Evolutionary conservation across 768 basidiomycete species (phyloP).

Genomic region (Gloeopeniophorella convolvens): DNA sequence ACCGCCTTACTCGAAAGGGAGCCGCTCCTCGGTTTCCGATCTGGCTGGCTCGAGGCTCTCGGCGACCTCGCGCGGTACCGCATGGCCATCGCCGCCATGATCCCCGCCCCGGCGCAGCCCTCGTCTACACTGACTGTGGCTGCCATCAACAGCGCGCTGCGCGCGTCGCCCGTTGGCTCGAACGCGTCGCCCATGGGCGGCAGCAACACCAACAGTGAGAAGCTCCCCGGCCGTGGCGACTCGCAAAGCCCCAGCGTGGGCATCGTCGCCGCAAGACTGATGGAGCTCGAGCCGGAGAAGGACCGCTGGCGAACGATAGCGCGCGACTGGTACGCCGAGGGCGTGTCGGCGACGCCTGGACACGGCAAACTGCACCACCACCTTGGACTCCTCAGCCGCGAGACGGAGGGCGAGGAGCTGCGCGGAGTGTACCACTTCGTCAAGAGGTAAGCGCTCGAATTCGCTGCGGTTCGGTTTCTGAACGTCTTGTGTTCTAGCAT

Average conservation of each 20-base stretch:
- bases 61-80: constrained; percentile 94
- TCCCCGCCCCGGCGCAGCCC: constrained; percentile 39
- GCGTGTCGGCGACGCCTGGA: constrained; percentile 86
- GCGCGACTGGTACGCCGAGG: constrained; percentile 87
- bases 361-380: constrained; percentile 93
- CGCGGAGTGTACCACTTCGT: constrained; percentile 88
- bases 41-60: constrained; percentile 92
- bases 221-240: constrained; percentile 25
- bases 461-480: constrained; percentile 1
- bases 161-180: constrained; percentile 18
- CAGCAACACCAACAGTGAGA: constrained; percentile 13
- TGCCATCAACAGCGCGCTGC: constrained; percentile 38
- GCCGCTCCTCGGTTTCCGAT: constrained; percentile 58
- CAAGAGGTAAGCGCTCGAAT: constrained; percentile 63
- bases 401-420: constrained; percentile 76
- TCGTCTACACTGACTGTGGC: constrained; percentile 45
- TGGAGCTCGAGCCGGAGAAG: constrained; percentile 86
- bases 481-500: constrained; percentile 45
- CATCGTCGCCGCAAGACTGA: constrained; percentile 67
- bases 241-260: constrained; percentile 67
- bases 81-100: constrained; percentile 91
- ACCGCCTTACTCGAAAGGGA: constrained; percentile 83
- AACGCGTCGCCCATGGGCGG: constrained; percentile 12
- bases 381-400: constrained; percentile 79
- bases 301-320: constrained; percentile 89